Base-by-base conservation (phyloP, 257 asterid species). In the Nicotiana paniculata region DNA sequence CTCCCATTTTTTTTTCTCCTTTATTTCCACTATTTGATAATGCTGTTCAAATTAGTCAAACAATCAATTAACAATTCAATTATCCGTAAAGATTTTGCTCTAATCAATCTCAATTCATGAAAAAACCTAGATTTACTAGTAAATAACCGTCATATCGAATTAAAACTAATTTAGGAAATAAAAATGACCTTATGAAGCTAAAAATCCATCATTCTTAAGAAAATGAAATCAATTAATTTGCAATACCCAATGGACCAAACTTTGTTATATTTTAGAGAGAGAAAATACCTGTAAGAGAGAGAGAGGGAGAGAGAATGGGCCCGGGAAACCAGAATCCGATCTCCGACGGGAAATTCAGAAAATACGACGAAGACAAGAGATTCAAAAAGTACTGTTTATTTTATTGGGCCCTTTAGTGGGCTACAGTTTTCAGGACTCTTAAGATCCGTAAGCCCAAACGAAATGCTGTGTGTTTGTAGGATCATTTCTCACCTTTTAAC, bases 1-100 rank as follows among this genome's bases (percentile, higher is more conserved):
- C 88, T 72, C 97, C 97, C 99, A 93, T 96, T 83, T 51, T 69
- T 33, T 51, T 28, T 33, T 80, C 80, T 76, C 63, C 17, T 46
- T 46, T 46, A 46, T 72, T 12, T 48, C 61, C 61, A 13, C 24
- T 58, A 72, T 48, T 24, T 24, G 79, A 72, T 13, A 72, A 72
- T 72, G 39, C 61, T 72, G 79, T 6, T 46, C 39, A 58, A 48
- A 69, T 39, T 55, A 39, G 39, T 39, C 61, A 72, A 46, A 3
- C 59, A 72, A 72, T 21, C 37, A 72, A 72, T 46, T 21, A 70
- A 70, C 58, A 5, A 59, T 7, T n/a, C 13, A 59, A 59, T 0
- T 10, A 59, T 59, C 5, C 65, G 4, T n/a, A 68, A 24, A 9
- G 3, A 30, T 30, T 30, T 30, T 46, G 59, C 61, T 46, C 39